Evolutionary conservation across 164 flowering plant genomes (phyloP).

Genomic region (Vitis labrusca): DNA sequence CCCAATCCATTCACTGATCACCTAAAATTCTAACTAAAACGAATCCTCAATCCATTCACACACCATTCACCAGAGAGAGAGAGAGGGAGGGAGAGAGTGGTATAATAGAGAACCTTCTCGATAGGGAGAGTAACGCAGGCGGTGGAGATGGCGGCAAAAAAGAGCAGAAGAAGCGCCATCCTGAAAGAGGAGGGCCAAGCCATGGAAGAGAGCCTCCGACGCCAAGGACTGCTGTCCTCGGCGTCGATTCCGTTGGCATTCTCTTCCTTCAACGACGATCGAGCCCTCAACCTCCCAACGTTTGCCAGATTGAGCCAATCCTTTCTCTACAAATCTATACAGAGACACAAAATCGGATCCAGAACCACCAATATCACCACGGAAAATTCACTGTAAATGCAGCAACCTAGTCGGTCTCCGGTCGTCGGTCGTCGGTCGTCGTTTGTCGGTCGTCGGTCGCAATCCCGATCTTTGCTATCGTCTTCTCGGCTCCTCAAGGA

Average conservation of each 20-base stretch:
- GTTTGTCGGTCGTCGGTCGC: too few species aligned
- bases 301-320: conserved; percentile 25
- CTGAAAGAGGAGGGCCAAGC: conserved; percentile 23
- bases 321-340: neutral
- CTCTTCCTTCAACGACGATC: conserved; percentile 26
- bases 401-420: too few species aligned
- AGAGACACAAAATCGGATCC: neutral
- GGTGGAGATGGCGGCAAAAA: conserved; percentile 17
- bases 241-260: conserved; percentile 15
- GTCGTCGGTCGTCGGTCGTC: too few species aligned
- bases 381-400: neutral
- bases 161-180: conserved; percentile 20
- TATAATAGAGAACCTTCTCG: conserved; percentile 27
- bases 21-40: too few species aligned
- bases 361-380: neutral
- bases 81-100: neutral
- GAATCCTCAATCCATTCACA: too few species aligned
- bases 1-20: neutral
- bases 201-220: conserved; percentile 25
- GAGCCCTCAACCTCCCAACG: conserved; percentile 27
- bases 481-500: too few species aligned
- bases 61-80: too few species aligned
- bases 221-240: conserved; percentile 27
- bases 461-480: too few species aligned
- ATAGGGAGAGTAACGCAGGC: conserved; percentile 42